phyloP scores from a whole-genome alignment of 2,329 filamentous ascomycete species.

The Gaeumannomyces tritici region DNA sequence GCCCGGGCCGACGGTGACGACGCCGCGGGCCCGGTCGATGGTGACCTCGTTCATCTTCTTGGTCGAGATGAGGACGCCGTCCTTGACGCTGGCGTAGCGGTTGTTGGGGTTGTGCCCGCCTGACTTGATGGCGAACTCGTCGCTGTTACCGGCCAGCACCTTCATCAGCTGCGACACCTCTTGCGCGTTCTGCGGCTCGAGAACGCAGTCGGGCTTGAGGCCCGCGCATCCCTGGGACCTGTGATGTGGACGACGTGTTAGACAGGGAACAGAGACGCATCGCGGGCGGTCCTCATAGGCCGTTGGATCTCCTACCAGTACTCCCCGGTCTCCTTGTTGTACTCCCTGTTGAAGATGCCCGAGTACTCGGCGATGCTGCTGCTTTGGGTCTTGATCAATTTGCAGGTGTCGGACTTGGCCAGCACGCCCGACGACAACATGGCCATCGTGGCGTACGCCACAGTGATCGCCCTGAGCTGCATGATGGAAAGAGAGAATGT shows the following conservation, averaged over 20 bases:
- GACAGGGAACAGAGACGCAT: not conserved
- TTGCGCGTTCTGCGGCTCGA: slow-evolving; percentile 10
- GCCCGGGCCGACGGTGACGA: slow-evolving; percentile 24
- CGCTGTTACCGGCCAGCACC: slow-evolving; percentile 9
- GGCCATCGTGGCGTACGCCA: not conserved
- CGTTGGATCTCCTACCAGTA: not conserved
- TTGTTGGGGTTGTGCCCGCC: slow-evolving; percentile 40
- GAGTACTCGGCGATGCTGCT: not conserved
- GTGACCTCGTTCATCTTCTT: slow-evolving; percentile 24
- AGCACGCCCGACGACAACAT: not conserved
- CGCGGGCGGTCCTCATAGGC: too few species aligned
- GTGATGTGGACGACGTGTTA: slow-evolving; percentile 3
- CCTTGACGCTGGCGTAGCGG: slow-evolving; percentile 29
- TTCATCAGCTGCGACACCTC: slow-evolving; percentile 10
- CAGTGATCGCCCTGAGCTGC: not conserved
- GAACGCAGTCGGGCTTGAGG: slow-evolving; percentile 12
- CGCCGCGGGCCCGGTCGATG: slow-evolving; percentile 20
- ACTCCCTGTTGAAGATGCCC: not conserved
- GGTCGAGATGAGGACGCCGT: slow-evolving; percentile 33
- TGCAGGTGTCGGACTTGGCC: not conserved
- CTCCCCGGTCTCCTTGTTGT: not conserved
- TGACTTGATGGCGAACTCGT: slow-evolving; percentile 34
- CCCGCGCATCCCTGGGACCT: slow-evolving; percentile 12
- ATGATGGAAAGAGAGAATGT: not conserved
- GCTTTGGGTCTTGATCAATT: not conserved